Conservation (phyloP, 2,329 filamentous ascomycete genomes). For the Alternaria ethzedia region DNA sequence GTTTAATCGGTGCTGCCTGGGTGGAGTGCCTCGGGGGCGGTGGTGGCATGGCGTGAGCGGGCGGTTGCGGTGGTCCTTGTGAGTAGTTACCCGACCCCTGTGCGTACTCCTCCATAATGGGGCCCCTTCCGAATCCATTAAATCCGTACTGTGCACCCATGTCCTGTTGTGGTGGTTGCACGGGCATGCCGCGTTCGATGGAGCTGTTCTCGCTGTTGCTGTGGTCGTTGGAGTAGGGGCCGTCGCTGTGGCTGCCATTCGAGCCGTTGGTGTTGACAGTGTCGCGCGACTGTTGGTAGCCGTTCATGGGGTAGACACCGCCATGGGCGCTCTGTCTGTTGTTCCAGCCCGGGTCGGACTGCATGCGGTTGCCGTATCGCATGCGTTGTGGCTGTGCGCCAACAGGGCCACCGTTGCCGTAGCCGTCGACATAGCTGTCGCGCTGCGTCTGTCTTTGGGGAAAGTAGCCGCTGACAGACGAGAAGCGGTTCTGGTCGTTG, state of each 20-base stretch:
- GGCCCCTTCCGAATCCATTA: slow-evolving; percentile 55
- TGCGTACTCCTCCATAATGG: slow-evolving; percentile 52
- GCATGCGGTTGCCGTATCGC: slow-evolving; percentile 51
- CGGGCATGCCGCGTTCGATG: slow-evolving; percentile 71
- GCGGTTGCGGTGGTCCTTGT: slow-evolving; percentile 20
- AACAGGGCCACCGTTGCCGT: slow-evolving; percentile 42
- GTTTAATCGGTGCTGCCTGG: slow-evolving; percentile 31
- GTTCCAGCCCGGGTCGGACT: slow-evolving; percentile 53
- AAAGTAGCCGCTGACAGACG: slow-evolving; percentile 47
- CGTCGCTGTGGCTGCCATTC: slow-evolving; percentile 73
- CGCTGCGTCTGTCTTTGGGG: slow-evolving; percentile 41
- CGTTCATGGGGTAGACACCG: slow-evolving; percentile 54
- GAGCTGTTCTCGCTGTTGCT: slow-evolving; percentile 95
- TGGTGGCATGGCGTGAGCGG: slow-evolving; percentile 11
- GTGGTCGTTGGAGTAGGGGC: slow-evolving; percentile 81
- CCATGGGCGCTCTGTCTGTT: slow-evolving; percentile 40
- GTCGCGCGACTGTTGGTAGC: slow-evolving; percentile 81
- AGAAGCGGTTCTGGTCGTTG: slow-evolving; percentile 36
- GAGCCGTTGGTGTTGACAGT: slow-evolving; percentile 81
- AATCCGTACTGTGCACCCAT: slow-evolving; percentile 65
- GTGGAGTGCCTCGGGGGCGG: slow-evolving; percentile 28
- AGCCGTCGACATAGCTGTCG: slow-evolving; percentile 48
- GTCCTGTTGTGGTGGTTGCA: slow-evolving; percentile 45
- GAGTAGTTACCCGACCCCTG: neutral
- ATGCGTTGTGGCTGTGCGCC: slow-evolving; percentile 40